Base-by-base conservation (phyloP, 768 basidiomycete species). In the Boletus rufocinnamomeus region DNA sequence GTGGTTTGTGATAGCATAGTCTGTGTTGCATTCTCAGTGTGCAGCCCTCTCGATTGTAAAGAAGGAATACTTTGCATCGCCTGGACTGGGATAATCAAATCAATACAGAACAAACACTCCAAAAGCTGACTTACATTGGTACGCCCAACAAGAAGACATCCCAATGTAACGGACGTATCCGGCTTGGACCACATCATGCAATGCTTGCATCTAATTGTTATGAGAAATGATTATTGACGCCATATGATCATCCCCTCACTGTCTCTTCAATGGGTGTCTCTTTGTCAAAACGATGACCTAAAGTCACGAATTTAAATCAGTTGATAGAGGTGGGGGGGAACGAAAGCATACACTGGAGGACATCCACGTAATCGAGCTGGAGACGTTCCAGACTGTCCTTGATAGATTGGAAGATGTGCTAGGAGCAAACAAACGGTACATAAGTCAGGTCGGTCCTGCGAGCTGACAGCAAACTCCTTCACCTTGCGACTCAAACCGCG, bases 1-100 rank as follows among this genome's bases (percentile, higher is more conserved):
- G 40, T 73, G 76, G 62, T 78, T 76, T 30, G 61, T 66, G 58
- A 78, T 77, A 5, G 79, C 77, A 34, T 78, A 77, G 62, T 74
- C 74, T 75, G 40, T 58, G 6, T 21, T 21, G 40, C 6, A 21
- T n/a, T 30, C n/a, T 41, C 40, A 52, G 38, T 21, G 38, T 27
- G n/a, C 27, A n/a, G 27, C 19, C 51, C 7, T 41, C 40, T 16
- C 28, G 19, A 30, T 21, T 43, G 28, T n/a, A 38, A n/a, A 21
- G 28, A 21, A 21, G 28, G 51, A 30, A 14, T 41, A 52, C 51
- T 52, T 52, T 52, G 51, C 51, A 52, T 52, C n/a, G 38, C 51
- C 28, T 52, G 51, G 38, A 52, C 51, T 52, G 8, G 37, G 38
- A 16, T 43, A n/a, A 21, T 28, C 27, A 14, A 16, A 13, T 52